Evolutionary conservation across 2,329 filamentous ascomycete species (phyloP).

Genomic region (Claviceps africana): DNA sequence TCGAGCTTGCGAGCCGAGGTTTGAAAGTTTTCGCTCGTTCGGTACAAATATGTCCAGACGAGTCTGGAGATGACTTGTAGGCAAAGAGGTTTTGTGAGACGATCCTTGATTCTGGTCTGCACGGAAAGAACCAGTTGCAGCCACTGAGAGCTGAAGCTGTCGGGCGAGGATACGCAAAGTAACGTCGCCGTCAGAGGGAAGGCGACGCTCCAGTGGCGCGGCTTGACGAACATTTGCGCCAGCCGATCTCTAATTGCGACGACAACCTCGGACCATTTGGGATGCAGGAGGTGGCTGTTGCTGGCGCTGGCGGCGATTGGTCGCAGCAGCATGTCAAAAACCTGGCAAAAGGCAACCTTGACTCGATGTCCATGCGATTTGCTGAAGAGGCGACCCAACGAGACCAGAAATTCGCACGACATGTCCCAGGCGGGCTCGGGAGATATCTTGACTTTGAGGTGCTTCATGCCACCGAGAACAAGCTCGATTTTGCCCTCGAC

Average conservation of each 20-base stretch:
- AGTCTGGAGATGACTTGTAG: conserved; percentile 82
- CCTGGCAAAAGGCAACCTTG: conserved; percentile 88
- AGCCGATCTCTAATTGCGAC: conserved; percentile 65
- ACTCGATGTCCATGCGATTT: conserved; percentile 77
- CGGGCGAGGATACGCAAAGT: conserved; percentile 74
- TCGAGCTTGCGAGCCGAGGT: conserved; percentile 68
- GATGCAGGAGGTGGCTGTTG: conserved; percentile 59
- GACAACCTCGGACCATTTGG: conserved; percentile 79
- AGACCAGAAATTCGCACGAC: conserved; percentile 78
- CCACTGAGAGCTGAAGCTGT: conserved; percentile 79
- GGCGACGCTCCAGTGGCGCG: conserved; percentile 77
- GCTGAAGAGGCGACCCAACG: conserved; percentile 68
- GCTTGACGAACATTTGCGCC: conserved; percentile 75
- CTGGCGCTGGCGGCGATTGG: conserved; percentile 73
- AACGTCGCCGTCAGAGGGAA: conserved; percentile 81
- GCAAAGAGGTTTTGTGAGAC: conserved; percentile 60
- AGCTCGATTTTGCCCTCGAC: conserved; percentile 73
- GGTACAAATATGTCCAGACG: conserved; percentile 89
- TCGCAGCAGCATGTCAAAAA: conserved; percentile 73
- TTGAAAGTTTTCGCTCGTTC: conserved; percentile 57
- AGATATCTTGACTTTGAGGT: conserved; percentile 62
- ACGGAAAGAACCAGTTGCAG: conserved; percentile 64
- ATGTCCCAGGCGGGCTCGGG: conserved; percentile 67
- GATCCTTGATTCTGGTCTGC: conserved; percentile 73
- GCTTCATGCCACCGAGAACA: conserved; percentile 81